These are phyloP conservation scores for Suillus alpinus DNA, from an alignment of 768 basidiomycete genomes.

Conservation along the genomic window DNA sequence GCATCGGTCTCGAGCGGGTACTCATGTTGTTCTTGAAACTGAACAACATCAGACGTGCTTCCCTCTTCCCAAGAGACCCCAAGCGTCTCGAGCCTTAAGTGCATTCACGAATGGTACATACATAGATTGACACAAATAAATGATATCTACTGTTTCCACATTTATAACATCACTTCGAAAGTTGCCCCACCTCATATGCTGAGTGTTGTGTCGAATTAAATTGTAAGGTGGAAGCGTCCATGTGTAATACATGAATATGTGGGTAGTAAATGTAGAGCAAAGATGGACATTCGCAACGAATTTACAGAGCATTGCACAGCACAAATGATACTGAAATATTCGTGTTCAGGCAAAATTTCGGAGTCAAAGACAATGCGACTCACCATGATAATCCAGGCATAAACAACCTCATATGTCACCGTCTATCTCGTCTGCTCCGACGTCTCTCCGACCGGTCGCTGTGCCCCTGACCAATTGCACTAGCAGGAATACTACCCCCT, in stretches of 20 bases:
- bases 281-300: constrained; percentile 15
- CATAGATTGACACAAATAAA: constrained; percentile 1
- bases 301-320: constrained; percentile 18
- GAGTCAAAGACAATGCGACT: constrained; percentile 7
- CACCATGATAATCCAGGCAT: constrained; percentile 12
- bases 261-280: constrained; percentile 23
- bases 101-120: neutral
- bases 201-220: constrained; percentile 17
- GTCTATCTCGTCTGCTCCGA: constrained; percentile 51
- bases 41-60: constrained; percentile 90
- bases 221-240: constrained; percentile 21
- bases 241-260: constrained; percentile 17
- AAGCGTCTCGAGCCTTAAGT: constrained; percentile 84
- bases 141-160: neutral
- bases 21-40: constrained; percentile 97
- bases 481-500: constrained; percentile 60
- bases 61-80: constrained; percentile 95
- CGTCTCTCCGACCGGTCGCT: constrained; percentile 54
- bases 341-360: constrained; percentile 6
- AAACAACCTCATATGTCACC: constrained; percentile 17
- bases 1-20: constrained; percentile 93
- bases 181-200: constrained; percentile 1
- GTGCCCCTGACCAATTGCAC: constrained; percentile 49
- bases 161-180: constrained; percentile 1
- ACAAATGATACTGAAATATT: constrained; percentile 10